These are phyloP conservation scores for Styphnolobium japonicum DNA, from an alignment of 306 rosid species.

Conservation along the genomic window DNA sequence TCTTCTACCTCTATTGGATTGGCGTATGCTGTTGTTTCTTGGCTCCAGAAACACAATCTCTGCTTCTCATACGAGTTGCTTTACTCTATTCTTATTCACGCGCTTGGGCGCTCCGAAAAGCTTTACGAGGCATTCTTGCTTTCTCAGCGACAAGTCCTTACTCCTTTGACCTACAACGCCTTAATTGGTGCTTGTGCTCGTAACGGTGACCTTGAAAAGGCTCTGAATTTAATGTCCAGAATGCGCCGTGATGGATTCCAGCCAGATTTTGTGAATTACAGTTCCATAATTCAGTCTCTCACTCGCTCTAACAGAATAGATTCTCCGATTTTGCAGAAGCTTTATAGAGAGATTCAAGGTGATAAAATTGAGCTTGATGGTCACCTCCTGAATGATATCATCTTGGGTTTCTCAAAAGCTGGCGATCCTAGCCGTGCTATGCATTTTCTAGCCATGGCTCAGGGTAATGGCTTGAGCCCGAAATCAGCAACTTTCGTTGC, in stretches of 20 bases:
- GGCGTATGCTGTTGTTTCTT: conserved; percentile 78
- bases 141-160: conserved; percentile 67
- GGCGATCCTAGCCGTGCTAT: conserved; percentile 68
- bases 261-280: conserved; percentile 77
- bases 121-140: conserved; percentile 89
- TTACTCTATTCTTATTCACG: conserved; percentile 90
- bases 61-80: conserved; percentile 90
- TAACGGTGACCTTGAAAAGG: conserved; percentile 80
- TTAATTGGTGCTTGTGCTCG: conserved; percentile 88
- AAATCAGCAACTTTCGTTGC: conserved; percentile 66
- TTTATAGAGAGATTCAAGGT: conserved; percentile 61
- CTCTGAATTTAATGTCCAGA: conserved; percentile 69
- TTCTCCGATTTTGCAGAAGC: conserved; percentile 71
- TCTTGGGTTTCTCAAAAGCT: conserved; percentile 73
- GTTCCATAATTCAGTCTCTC: conserved; percentile 79
- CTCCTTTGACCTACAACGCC: conserved; percentile 86
- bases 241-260: conserved; percentile 86
- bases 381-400: conserved; percentile 73
- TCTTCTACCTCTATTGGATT: conserved; percentile 50
- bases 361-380: conserved; percentile 79
- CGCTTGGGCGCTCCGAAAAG: conserved; percentile 83
- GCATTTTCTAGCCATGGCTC: conserved; percentile 73
- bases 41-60: conserved; percentile 88
- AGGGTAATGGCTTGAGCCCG: conserved; percentile 71
- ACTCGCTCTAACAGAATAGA: conserved; percentile 69